These are phyloP conservation scores for Crinitomyces ghanaensis DNA, from an alignment of 805 yeast genomes.

Conservation along the genomic window DNA sequence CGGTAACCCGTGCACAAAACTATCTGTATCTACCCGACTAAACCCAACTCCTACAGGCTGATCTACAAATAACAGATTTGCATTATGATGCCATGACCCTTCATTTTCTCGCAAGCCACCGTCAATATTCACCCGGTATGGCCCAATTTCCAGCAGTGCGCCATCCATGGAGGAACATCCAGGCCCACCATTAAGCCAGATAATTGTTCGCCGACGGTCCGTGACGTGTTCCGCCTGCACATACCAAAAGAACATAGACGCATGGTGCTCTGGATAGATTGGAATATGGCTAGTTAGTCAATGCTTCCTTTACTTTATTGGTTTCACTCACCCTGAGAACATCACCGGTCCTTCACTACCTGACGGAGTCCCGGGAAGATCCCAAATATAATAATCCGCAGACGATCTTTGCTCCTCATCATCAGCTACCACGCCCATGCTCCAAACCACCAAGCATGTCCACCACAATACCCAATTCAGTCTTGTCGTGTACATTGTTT, in stretches of 20 bases:
- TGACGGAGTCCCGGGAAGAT: conserved; percentile 25
- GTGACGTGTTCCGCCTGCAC: conserved; percentile 30
- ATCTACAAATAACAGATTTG: conserved; percentile 76
- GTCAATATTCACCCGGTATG: conserved; percentile 49
- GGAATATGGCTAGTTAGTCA: conserved; percentile 50
- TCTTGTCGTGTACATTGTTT: too few species aligned
- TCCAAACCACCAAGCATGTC: background rate
- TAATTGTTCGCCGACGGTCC: conserved; percentile 30
- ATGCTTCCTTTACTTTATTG: too few species aligned
- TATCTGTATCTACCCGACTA: conserved; percentile 42
- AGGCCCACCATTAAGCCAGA: conserved; percentile 98
- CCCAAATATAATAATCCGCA: conserved; percentile 22
- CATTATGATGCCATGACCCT: conserved; percentile 77
- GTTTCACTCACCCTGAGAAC: conserved; percentile 33
- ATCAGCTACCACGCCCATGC: background rate
- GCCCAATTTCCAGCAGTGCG: conserved; percentile 85
- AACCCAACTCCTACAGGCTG: conserved; percentile 95
- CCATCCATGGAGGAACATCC: conserved; percentile 99
- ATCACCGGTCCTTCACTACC: conserved; percentile 28
- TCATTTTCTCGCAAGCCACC: conserved; percentile 39
- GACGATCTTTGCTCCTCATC: conserved; percentile 1
- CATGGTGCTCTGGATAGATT: conserved; percentile 39
- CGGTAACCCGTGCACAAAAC: conserved; percentile 28
- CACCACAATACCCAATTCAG: too few species aligned
- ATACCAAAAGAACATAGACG: conserved; percentile 71